Base-by-base conservation (phyloP, 257 asterid species). In the Ophiorrhiza pumila region DNA sequence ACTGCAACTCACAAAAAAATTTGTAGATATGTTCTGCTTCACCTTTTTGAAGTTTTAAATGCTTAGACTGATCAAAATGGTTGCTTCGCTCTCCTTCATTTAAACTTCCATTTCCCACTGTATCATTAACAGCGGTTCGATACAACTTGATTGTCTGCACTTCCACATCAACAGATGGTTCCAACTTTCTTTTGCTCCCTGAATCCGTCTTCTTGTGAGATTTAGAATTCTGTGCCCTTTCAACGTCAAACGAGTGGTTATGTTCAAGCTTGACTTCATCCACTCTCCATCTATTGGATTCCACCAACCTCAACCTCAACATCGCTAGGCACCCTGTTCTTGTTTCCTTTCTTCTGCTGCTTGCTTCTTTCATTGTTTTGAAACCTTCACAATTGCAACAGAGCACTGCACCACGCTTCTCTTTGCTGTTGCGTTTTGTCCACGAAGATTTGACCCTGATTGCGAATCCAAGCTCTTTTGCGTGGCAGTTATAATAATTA, bases 371-470 rank as follows among this genome's bases (percentile, higher is more conserved):
- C 74, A 83, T 84, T 79, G 89, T 83, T 75, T 90, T 90, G 83
- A 90, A 92, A 72, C 97, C 97, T 80, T 90, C 96, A 78, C 94
- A 84, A 71, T 91, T 92, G 85, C 96, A 92, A 74, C 97, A 91
- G 57, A 92, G 89, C 43, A 92, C 96, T 0, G 97, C 97, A 34
- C 96, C 97, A 8, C 91, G 88, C 74, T 90, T 92, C 84, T 90
- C 97, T 85, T 85, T 85, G 85, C 93, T 90, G 76, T 87, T 92
- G 42, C 96, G 88, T 80, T 88, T 88, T 71, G 91, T 87, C 96
- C 96, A 92, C 2, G 97, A 92, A 56, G 89, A 88, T 81, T 92
- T 90, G 71, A 90, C 96, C 74, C 97, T 87, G 75, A 90, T 90
- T 15, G 83, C 89, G 59, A 90, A 92, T 53, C 97, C 97, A 29